Conservation (phyloP, 2,329 filamentous ascomycete genomes). For the Xylaria sp. region DNA sequence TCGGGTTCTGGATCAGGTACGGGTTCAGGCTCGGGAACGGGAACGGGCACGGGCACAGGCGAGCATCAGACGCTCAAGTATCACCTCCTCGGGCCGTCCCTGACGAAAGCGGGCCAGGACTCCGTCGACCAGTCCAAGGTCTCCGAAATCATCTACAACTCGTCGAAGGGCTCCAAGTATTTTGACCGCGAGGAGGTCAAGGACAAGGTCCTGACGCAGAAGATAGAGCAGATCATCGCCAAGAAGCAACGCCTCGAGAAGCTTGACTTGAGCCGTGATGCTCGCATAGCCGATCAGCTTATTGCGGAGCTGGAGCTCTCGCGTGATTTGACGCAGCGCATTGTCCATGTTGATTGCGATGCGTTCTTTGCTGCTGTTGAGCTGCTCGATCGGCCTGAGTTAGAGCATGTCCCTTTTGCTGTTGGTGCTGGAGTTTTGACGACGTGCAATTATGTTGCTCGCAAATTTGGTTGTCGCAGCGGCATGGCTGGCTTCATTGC, state of each 20-base stretch:
- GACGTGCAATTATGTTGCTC: conserved; percentile 79
- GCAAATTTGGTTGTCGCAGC: conserved; percentile 83
- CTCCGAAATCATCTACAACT: conserved; percentile 94
- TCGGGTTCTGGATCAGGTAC: too few relatives aligned
- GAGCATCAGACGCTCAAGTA: conserved; percentile 70
- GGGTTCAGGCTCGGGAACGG: too few relatives aligned
- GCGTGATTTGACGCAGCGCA: conserved; percentile 74
- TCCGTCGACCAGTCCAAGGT: conserved; percentile 91
- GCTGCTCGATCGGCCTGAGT: conserved; percentile 73
- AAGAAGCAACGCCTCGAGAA: conserved; percentile 72
- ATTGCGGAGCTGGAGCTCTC: conserved; percentile 72
- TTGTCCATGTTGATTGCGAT: conserved; percentile 94
- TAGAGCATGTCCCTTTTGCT: conserved; percentile 82
- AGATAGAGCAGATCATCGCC: conserved; percentile 73
- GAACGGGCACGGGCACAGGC: background rate
- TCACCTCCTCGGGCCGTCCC: conserved; percentile 78
- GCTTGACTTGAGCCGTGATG: conserved; percentile 66
- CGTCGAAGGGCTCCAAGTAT: conserved; percentile 92
- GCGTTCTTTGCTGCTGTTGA: conserved; percentile 97
- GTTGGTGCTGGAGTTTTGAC: conserved; percentile 67
- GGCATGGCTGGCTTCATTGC: conserved; percentile 97
- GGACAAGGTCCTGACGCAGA: conserved; percentile 76
- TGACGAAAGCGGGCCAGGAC: conserved; percentile 92
- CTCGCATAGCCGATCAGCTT: conserved; percentile 72
- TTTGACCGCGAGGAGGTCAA: conserved; percentile 85